Base-by-base conservation (phyloP, 2,329 filamentous ascomycete genomes). In the Leptoxyphium fumago region DNA sequence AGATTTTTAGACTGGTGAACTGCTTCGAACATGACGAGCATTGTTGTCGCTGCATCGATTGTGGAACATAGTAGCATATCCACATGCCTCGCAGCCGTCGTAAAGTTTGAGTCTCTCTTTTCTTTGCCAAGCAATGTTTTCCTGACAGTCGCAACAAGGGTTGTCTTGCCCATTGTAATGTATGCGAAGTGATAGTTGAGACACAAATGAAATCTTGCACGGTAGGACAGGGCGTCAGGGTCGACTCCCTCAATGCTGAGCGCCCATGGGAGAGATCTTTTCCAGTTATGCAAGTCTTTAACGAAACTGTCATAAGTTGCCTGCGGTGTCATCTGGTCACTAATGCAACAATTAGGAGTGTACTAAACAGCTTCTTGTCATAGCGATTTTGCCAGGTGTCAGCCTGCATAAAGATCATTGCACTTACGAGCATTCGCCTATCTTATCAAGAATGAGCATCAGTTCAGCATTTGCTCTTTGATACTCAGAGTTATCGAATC, bases 171-270 rank as follows among this genome's bases (percentile, higher is more conserved):
- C 40, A 42, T 42, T 13, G 43, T 32, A 13, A 45, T 45, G 15
- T 32, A 45, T 14, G 43, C 40, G 21, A 38, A 42, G 15, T 45
- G 39, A n/a, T 45, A 45, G n/a, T 45, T 42, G 9, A 45, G 34
- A 28, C 41, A 40, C 10, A 45, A 15, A 17, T 45, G 43, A 26
- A 45, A 45, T 5, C 21, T 38, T 15, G 43, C 40, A 11, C 43
- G 43, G 18, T 34, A 45, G n/a, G 29, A 29, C 2, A 32, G 7
- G 11, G 39, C 38, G 1, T 15, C 10, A n/a, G 32, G 10, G 6
- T 30, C 13, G 21, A 30, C n/a, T 15, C 39, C 39, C n/a, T 38
- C 40, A 14, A 45, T 7, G 5, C 32, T 30, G 17, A 45, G 21
- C 8, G 18, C 5, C 18, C 38, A 10, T n/a, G 43, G 43, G 18